Evolutionary conservation across 192 early-diverging fungal genomes (phyloP).

Genomic region (Funneliformis geosporum): DNA sequence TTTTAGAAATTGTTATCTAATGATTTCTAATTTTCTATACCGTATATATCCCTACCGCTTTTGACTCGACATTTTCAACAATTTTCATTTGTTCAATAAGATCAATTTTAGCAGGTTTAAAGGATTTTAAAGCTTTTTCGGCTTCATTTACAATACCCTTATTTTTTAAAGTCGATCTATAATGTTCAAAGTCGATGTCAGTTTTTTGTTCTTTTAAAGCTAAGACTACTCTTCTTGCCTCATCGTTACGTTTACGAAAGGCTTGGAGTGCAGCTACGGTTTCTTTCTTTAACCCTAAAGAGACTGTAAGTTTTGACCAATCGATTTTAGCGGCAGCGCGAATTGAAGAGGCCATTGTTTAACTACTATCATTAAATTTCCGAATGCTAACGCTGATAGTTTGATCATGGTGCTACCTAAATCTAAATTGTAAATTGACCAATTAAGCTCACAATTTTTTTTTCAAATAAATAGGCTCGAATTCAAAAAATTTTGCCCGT

Average conservation of each 20-base stretch:
- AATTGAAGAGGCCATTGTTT: conserved; percentile 42
- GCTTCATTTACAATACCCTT: conserved; percentile 85
- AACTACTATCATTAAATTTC: too few species aligned
- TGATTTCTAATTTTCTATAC: too few species aligned
- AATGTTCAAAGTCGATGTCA: conserved; percentile 85
- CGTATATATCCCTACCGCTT: conserved; percentile 60
- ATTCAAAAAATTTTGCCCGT: too few species aligned
- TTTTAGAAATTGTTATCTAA: too few species aligned
- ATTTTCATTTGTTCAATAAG: conserved; percentile 82
- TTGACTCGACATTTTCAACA: conserved; percentile 74
- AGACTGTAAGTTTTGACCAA: conserved; percentile 84
- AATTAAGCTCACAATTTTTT: too few species aligned
- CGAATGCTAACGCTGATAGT: neutral
- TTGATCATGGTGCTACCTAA: neutral
- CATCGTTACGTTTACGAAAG: conserved; percentile 95
- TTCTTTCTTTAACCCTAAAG: conserved; percentile 81
- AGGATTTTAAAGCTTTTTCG: conserved; percentile 79
- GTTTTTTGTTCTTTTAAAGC: conserved; percentile 84
- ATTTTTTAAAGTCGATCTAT: conserved; percentile 90
- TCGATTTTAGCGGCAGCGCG: conserved; percentile 75
- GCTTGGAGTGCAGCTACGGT: conserved; percentile 80
- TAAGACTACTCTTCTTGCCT: conserved; percentile 77
- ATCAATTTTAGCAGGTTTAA: conserved; percentile 83
- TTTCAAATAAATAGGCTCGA: too few species aligned
- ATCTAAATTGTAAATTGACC: too few species aligned